phyloP scores from a whole-genome alignment of 2,329 filamentous ascomycete species.

The Diplodia sapinea region DNA sequence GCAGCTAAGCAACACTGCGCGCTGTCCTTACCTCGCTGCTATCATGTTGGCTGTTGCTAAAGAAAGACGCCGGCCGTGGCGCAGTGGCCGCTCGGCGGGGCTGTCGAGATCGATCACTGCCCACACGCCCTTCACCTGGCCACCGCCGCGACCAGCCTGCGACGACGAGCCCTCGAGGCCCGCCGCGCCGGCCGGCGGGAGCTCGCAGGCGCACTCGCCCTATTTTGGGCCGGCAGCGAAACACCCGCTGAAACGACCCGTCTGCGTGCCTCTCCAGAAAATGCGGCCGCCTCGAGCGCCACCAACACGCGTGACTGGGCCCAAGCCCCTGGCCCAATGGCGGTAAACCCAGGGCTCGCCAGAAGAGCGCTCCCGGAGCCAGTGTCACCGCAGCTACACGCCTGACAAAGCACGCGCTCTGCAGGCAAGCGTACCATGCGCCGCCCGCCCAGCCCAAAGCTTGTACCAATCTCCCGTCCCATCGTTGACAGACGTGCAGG shows the following conservation, averaged over 20 bases:
- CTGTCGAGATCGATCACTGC: slow-evolving; percentile 27
- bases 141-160: background rate
- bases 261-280: slow-evolving; percentile 26
- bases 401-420: slow-evolving; percentile 23
- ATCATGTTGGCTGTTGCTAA: slow-evolving; percentile 29
- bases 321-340: slow-evolving; percentile 25
- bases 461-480: slow-evolving; percentile 31
- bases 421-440: slow-evolving; percentile 25
- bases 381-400: slow-evolving; percentile 30
- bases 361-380: slow-evolving; percentile 21
- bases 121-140: slow-evolving; percentile 1
- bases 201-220: slow-evolving; percentile 7
- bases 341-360: slow-evolving; percentile 32
- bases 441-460: slow-evolving; percentile 24
- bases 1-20: slow-evolving; percentile 23
- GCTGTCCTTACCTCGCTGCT: slow-evolving; percentile 15
- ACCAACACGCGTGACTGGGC: slow-evolving; percentile 31
- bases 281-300: slow-evolving; percentile 28
- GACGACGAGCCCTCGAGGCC: background rate
- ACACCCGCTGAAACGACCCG: slow-evolving; percentile 32
- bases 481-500: slow-evolving; percentile 23
- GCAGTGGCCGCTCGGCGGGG: slow-evolving; percentile 18
- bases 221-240: slow-evolving; percentile 32
- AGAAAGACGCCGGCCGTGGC: slow-evolving; percentile 29
- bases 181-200: slow-evolving; percentile 7